phyloP scores from a whole-genome alignment of 1,139 yeast species.

The Hemisphaericaspora lyxosophila region DNA sequence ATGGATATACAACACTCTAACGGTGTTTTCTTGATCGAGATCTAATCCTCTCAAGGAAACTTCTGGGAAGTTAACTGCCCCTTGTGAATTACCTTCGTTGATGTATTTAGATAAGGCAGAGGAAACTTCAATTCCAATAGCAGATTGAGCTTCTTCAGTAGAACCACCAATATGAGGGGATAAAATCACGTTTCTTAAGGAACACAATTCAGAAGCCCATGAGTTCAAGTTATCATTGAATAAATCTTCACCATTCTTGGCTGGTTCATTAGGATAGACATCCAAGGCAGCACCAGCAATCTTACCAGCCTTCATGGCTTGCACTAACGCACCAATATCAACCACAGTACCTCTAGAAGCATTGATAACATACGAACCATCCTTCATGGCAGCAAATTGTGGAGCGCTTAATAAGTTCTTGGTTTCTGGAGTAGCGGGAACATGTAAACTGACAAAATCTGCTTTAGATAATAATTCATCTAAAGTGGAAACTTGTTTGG shows the following conservation, averaged over 20 bases:
- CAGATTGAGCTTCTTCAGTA: slow-evolving; percentile 98
- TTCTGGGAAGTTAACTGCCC: slow-evolving; percentile 99
- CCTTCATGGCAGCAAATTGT: slow-evolving; percentile 94
- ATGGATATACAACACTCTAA: slow-evolving; percentile 93
- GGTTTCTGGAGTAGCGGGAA: slow-evolving; percentile 93
- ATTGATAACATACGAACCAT: slow-evolving; percentile 90
- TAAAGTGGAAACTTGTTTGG: slow-evolving; percentile 84
- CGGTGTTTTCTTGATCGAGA: slow-evolving; percentile 83
- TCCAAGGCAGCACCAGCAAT: slow-evolving; percentile 98
- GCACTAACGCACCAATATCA: slow-evolving; percentile 89
- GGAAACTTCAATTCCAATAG: slow-evolving; percentile 95
- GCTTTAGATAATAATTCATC: slow-evolving; percentile 78
- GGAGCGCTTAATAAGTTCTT: slow-evolving; percentile 85
- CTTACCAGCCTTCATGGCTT: slow-evolving; percentile 90
- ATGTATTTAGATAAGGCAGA: slow-evolving; percentile 84
- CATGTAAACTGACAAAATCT: slow-evolving; percentile 91
- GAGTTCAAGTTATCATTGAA: slow-evolving; percentile 71
- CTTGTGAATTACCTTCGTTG: slow-evolving; percentile 94
- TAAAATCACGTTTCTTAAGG: slow-evolving; percentile 83
- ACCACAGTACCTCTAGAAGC: slow-evolving; percentile 98
- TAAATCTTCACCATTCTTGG: slow-evolving; percentile 86
- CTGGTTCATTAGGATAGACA: slow-evolving; percentile 97
- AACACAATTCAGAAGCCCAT: slow-evolving; percentile 82
- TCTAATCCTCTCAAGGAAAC: slow-evolving; percentile 87
- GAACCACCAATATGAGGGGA: slow-evolving; percentile 99